These are phyloP conservation scores for Auricularia auricula-judae DNA, from an alignment of 768 basidiomycete species.

Conservation along the genomic window DNA sequence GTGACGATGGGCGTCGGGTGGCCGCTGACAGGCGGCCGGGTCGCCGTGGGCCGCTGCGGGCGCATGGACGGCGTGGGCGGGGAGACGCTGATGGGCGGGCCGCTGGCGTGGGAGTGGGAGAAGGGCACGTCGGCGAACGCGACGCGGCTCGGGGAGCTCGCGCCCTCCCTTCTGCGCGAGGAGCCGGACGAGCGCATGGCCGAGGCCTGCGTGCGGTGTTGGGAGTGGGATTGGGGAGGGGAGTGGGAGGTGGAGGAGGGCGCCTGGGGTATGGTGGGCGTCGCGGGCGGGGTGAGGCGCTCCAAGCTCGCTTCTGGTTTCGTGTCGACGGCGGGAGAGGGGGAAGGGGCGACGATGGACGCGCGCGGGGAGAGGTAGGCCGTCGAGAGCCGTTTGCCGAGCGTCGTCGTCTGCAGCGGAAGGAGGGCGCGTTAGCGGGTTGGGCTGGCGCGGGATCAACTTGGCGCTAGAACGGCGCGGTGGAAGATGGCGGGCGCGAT, in stretches of 20 bases:
- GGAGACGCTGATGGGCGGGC: neutral
- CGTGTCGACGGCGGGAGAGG: neutral
- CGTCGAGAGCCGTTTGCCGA: conserved; percentile 3
- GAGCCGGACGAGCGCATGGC: too few species aligned
- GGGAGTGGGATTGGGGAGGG: conserved; percentile 36
- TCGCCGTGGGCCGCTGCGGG: neutral
- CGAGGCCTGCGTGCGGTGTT: too few species aligned
- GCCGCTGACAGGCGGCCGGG: neutral
- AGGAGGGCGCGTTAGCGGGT: neutral
- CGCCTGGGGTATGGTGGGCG: neutral
- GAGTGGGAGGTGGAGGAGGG: conserved; percentile 15
- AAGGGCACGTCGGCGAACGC: neutral
- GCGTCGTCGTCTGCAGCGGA: neutral
- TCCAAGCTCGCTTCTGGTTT: neutral
- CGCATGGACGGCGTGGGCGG: neutral
- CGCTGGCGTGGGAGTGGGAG: too few species aligned
- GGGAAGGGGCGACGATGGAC: neutral
- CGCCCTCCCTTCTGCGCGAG: too few species aligned
- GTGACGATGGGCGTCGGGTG: neutral
- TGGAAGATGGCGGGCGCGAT: too few species aligned
- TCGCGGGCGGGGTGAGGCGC: neutral
- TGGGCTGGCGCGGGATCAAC: too few species aligned
- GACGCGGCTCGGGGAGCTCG: neutral
- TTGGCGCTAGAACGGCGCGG: too few species aligned
- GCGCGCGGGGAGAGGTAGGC: neutral